Evolutionary conservation across 208 protist species (phyloP), one percentile per base, ranked within the genome.

Genomic region (Crithidia acanthocephali): DNA sequence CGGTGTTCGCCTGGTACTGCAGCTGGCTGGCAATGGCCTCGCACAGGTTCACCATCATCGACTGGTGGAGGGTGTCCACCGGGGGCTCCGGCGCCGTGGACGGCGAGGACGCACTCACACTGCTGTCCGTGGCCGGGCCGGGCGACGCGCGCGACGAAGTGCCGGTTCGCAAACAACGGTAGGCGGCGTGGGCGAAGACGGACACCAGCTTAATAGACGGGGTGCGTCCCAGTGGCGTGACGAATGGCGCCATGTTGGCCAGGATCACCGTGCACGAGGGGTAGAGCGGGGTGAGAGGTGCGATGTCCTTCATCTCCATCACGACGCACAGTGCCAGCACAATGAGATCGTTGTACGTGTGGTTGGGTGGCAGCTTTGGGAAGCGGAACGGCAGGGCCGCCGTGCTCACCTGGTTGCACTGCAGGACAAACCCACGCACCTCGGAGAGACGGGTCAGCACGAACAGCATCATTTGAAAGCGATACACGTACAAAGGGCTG

Each of bases 311-410:
- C 64, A 81, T 83, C 28, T 86, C 75, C 51, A 92, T 61, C 25
- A 97, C 77, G 2, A 83, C 58, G 66, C 86, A 88, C 35, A 97
- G 40, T 1, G 87, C 79, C 2, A 90, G 64, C 13, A 97, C 71
- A n/a, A 98, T 63, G 13, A 97, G 58, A 72, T 97, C 93, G 65
- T 86, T 83, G 68, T 97, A 97, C 9, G 89, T 87, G 5, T 68
- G 55, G 9, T 44, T 52, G 1, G 73, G 52, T 0, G 60, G 59
- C 44, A 74, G 58, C 66, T 72, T 76, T 5, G 82, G 76, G 32
- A 81, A 78, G 27, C 86, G 74, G 68, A 95, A 90, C 10, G 85
- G 68, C 51, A 94, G 80, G 0, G 62, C 47, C 25, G 84, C 69
- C 23, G 80, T 77, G 20, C 32, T 53, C 63, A 86, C 81, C 47